phyloP scores from a whole-genome alignment of 345 rosid genomes.

The Gossypium mustelinum region DNA sequence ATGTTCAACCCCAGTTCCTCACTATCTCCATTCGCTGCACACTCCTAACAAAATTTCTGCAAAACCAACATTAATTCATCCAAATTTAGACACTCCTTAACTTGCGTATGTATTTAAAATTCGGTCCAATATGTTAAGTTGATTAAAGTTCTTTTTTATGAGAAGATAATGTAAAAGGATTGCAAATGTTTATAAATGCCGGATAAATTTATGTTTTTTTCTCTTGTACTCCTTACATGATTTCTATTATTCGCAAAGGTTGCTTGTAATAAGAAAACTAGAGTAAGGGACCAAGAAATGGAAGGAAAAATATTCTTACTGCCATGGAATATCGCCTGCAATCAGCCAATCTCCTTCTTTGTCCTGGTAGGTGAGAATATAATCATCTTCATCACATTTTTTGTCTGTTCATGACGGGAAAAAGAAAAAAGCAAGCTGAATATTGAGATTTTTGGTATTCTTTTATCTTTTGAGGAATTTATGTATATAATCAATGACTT shows the following conservation, averaged over 20 bases:
- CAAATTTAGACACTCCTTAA: neutral
- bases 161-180: no score
- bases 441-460: neutral
- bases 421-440: neutral
- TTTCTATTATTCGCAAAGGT: neutral
- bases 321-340: conserved; percentile 68
- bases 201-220: no score
- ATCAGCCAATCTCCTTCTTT: conserved; percentile 60
- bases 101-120: no score
- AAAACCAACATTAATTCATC: neutral
- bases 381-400: conserved; percentile 24
- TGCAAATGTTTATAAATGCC: no score
- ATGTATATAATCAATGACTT: conserved; percentile 8
- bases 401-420: conserved; percentile 23
- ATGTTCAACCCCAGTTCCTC: conserved; percentile 14
- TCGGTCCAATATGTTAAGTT: no score
- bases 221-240: neutral
- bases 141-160: no score
- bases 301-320: conserved; percentile 33
- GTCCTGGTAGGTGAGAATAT: conserved; percentile 49
- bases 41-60: conserved; percentile 44
- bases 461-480: neutral
- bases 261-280: neutral
- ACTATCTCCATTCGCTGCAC: conserved; percentile 44
- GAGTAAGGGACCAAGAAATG: neutral